These are phyloP conservation scores for Vitis labrusca DNA, from an alignment of 164 flowering plant genomes.

Conservation along the genomic window DNA sequence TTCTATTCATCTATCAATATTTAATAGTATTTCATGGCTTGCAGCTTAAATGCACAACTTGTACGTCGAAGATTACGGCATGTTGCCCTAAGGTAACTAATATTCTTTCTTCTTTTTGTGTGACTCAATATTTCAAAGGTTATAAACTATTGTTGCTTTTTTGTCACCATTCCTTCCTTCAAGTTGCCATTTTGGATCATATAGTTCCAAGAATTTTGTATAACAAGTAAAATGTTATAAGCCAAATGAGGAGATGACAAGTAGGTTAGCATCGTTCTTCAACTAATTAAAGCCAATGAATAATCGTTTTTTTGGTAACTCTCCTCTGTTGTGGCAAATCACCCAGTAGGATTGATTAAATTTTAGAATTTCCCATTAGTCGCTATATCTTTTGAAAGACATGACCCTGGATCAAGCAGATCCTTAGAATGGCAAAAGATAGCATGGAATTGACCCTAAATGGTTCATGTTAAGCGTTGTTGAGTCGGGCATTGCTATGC, in stretches of 20 bases:
- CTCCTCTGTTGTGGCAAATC: background rate
- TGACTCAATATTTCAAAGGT: too few species aligned
- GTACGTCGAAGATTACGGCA: conserved; percentile 85
- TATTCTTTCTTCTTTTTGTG: background rate
- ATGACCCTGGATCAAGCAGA: background rate
- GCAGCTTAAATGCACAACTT: conserved; percentile 80
- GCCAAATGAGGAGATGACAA: too few species aligned
- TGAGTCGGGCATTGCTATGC: background rate
- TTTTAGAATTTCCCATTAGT: background rate
- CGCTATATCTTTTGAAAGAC: background rate
- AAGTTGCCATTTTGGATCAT: too few species aligned
- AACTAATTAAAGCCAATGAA: background rate
- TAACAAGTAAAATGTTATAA: too few species aligned
- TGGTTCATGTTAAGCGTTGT: background rate
- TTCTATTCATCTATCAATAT: background rate
- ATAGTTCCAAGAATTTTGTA: too few species aligned
- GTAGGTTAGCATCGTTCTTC: background rate
- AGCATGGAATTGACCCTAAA: background rate
- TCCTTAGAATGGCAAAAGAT: too few species aligned
- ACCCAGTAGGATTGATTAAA: background rate
- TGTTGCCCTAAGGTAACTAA: conserved; percentile 75
- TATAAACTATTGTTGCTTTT: too few species aligned
- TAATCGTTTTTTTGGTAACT: background rate
- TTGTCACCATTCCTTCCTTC: too few species aligned
- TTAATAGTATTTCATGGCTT: conserved; percentile 1